Conservation (phyloP, 306 rosid species). For the Ormosia semicastrata region DNA sequence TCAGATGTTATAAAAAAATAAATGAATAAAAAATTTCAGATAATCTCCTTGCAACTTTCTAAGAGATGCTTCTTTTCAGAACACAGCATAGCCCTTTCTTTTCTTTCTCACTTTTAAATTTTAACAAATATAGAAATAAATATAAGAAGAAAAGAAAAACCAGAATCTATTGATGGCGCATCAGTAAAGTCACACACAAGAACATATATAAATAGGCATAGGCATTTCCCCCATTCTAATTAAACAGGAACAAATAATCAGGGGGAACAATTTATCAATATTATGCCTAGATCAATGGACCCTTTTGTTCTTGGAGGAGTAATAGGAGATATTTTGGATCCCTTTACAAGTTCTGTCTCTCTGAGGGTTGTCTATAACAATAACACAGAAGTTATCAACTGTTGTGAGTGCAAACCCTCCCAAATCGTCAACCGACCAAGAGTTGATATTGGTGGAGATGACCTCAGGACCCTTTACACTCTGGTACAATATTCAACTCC, state of each 20-base stretch:
- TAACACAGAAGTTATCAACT: neutral
- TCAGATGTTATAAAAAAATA: no score
- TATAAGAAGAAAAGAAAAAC: neutral
- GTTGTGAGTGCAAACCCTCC: conserved; percentile 28
- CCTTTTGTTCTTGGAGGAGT: conserved; percentile 22
- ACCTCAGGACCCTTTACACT: neutral
- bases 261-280: neutral
- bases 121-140: neutral
- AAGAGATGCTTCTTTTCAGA: no score
- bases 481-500: neutral
- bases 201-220: neutral
- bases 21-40: no score
- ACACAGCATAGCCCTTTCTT: neutral
- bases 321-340: conserved; percentile 25
- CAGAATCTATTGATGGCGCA: neutral
- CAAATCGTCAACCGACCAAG: conserved; percentile 20
- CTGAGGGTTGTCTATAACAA: neutral
- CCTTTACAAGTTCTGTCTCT: neutral
- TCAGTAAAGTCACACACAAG: neutral
- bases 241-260: no score
- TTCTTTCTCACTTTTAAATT: neutral
- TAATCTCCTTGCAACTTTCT: no score
- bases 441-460: conserved; percentile 24
- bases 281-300: conserved; percentile 3
- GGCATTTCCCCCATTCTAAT: neutral